phyloP scores from a whole-genome alignment of 2,329 filamentous ascomycete genomes.

The Ophiocordyceps sinensis region DNA sequence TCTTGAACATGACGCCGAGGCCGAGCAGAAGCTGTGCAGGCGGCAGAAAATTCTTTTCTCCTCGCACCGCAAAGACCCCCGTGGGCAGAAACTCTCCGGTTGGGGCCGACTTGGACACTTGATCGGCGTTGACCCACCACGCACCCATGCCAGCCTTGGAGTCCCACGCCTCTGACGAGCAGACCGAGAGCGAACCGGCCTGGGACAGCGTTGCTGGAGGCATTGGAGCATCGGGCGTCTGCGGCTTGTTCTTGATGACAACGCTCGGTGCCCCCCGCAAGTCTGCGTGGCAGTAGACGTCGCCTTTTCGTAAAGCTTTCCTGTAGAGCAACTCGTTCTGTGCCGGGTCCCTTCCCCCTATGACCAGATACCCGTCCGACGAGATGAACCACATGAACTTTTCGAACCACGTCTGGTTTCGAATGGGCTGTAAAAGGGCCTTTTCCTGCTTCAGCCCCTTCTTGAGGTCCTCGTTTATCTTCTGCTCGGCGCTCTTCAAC shows the following conservation, averaged over 20 bases:
- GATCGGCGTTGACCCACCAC: constrained; percentile 86
- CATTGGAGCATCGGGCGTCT: constrained; percentile 68
- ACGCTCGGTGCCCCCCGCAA: constrained; percentile 71
- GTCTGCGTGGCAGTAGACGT: constrained; percentile 86
- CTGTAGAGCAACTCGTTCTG: constrained; percentile 91
- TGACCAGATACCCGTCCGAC: constrained; percentile 83
- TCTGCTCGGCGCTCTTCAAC: constrained; percentile 78
- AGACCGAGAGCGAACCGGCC: constrained; percentile 72
- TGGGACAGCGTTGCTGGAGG: constrained; percentile 84
- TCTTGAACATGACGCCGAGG: constrained; percentile 73
- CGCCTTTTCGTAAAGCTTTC: constrained; percentile 71
- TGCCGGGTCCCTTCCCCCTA: constrained; percentile 75
- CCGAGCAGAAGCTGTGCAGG: constrained; percentile 79
- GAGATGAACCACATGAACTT: constrained; percentile 95
- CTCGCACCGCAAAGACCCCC: constrained; percentile 68
- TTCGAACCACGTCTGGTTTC: constrained; percentile 87
- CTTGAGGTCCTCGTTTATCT: constrained; percentile 73
- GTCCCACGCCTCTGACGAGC: constrained; percentile 84
- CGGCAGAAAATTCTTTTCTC: constrained; percentile 82
- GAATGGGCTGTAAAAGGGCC: constrained; percentile 65
- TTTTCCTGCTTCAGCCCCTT: constrained; percentile 88
- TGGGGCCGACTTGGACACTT: constrained; percentile 74
- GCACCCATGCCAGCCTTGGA: constrained; percentile 91
- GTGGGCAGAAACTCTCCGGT: constrained; percentile 66
- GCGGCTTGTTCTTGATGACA: constrained; percentile 76